These are phyloP conservation scores for Phytopythium chamaehyphon DNA, from an alignment of 352 stramenopile genomes.

Conservation along the genomic window DNA sequence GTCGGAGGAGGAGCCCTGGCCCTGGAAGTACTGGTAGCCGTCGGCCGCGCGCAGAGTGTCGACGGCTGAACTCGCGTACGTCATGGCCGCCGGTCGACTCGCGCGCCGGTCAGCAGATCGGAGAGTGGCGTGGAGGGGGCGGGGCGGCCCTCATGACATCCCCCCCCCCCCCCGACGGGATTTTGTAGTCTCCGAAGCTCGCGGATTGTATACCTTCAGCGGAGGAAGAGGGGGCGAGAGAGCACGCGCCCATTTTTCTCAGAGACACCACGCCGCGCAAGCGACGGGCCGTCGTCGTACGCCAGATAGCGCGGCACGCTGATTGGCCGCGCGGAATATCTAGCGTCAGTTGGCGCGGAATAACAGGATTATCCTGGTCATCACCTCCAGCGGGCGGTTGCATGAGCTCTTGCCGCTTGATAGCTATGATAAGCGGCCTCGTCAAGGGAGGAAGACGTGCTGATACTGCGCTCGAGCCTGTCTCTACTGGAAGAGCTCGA, in stretches of 20 bases:
- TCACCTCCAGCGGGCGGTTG: too few relatives aligned
- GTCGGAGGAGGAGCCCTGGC: slow-evolving; percentile 11
- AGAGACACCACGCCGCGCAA: slow-evolving; percentile 1
- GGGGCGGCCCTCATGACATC: too few relatives aligned
- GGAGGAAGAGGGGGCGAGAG: slow-evolving; percentile 1
- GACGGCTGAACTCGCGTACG: slow-evolving; percentile 38
- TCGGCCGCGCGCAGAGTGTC: slow-evolving; percentile 30
- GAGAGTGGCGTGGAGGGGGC: neutral
- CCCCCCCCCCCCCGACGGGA: too few relatives aligned
- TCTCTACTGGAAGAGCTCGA: too few relatives aligned
- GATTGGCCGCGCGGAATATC: neutral
- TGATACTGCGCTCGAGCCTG: too few relatives aligned
- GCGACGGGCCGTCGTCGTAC: neutral
- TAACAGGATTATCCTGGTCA: too few relatives aligned
- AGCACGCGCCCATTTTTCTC: slow-evolving; percentile 4
- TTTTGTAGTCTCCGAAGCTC: too few relatives aligned
- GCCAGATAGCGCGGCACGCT: neutral
- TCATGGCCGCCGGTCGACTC: slow-evolving; percentile 14
- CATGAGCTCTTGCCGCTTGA: too few relatives aligned
- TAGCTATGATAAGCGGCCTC: too few relatives aligned
- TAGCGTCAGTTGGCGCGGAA: too few relatives aligned
- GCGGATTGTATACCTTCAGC: neutral
- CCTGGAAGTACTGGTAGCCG: slow-evolving; percentile 9
- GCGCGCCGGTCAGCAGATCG: too few relatives aligned
- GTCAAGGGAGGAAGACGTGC: too few relatives aligned